Evolutionary conservation across 2,329 filamentous ascomycete genomes (phyloP), one percentile per base, ranked within the genome.

Genomic region (Fusarium decemcellulare): DNA sequence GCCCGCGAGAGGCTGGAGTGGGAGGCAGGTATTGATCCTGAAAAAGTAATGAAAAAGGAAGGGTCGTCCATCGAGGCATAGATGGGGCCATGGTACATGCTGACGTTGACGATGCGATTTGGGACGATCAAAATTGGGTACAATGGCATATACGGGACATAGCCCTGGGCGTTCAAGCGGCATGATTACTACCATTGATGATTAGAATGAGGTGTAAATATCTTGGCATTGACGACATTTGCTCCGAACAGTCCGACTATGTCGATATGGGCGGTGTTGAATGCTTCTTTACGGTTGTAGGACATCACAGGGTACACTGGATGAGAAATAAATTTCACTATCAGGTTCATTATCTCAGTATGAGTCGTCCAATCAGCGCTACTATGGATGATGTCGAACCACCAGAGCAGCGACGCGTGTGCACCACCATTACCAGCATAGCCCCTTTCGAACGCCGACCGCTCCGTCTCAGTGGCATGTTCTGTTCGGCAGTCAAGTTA

Each of bases 1-100:
- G 72, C 75, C 6, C 67, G 74, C 32, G 80, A 82, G 63, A 74
- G 79, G 29, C 59, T 79, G 16, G 80, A 81, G 55, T 82, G 80
- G 80, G 75, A 82, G 61, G 72, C 72, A 4, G 75, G 71, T 3
- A 57, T 70, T 37, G 70, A 74, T 16, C 52, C 68, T 6, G 72
- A 72, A 46, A 72, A 72, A 27, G 59, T 39, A 15, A 52, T 71
- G 29, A 66, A 74, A 44, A 67, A 46, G 47, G 67, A 70, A 37
- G 37, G 55, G 27, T 63, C 58, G 9, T 65, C 68, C 11, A 57
- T 64, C 44, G 52, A 61, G 16, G 52, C 53, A 43, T 70, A 53
- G 53, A 44, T 44, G 37, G 30, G 36, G 27, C 34, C 10, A 16
- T 37, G 10, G 34, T 7, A 44, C 34, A 23, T 40, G 32, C 6